Conservation (phyloP, 2,329 filamentous ascomycete genomes). For the Monosporascus sp. region DNA sequence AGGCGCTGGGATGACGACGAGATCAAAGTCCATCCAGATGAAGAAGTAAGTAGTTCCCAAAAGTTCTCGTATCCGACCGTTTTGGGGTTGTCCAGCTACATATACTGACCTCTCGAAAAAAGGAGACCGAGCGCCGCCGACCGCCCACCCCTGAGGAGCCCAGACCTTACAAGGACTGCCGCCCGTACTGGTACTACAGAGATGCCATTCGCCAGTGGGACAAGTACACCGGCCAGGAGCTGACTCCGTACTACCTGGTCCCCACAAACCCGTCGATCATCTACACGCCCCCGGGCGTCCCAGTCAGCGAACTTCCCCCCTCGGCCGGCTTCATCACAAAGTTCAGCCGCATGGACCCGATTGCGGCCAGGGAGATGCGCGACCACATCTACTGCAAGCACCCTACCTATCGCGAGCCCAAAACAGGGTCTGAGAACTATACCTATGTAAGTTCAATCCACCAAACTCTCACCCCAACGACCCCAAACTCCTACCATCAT, state of each 20-base stretch:
- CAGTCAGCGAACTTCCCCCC: constrained; percentile 4
- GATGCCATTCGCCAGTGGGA: constrained; percentile 19
- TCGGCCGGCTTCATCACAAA: constrained; percentile 14
- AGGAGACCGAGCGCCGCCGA: constrained; percentile 8
- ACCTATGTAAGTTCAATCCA: constrained; percentile 12
- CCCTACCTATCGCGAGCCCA: not conserved
- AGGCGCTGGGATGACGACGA: constrained; percentile 21
- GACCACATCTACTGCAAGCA: constrained; percentile 9
- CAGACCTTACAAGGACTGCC: not conserved
- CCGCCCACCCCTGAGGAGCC: constrained; percentile 11
- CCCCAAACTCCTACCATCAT: too few species aligned
- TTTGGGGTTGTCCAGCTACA: not conserved
- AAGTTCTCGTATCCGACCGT: not conserved
- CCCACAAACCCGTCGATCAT: constrained; percentile 19
- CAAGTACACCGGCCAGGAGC: constrained; percentile 13
- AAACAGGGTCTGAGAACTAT: constrained; percentile 4
- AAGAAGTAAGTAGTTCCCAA: constrained; percentile 5
- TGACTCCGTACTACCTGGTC: constrained; percentile 19
- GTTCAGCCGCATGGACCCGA: constrained; percentile 28
- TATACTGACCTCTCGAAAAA: not conserved
- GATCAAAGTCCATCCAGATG: constrained; percentile 28
- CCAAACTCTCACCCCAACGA: not conserved
- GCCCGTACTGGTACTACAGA: constrained; percentile 5
- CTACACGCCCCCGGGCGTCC: constrained; percentile 16
- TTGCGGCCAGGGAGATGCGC: constrained; percentile 16